A percentile compares a stretch with the other conserved stretches of the same genome.
phyloP scores from a whole-genome alignment of 345 rosid genomes.

The Gossypium australe region DNA sequence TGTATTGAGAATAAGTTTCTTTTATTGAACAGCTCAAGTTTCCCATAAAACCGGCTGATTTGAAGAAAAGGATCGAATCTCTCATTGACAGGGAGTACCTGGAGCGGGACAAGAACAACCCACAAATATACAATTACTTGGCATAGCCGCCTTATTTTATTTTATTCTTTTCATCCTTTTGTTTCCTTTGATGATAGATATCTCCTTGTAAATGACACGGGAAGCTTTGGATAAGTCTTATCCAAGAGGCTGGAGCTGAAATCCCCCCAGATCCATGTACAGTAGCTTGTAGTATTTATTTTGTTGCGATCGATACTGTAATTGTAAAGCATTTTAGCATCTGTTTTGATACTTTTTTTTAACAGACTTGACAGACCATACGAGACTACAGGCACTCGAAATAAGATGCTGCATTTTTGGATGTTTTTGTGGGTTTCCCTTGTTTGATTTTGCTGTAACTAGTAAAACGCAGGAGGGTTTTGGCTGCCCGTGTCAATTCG shows the following conservation, averaged over 20 bases:
- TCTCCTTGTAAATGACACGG: constrained; percentile 21
- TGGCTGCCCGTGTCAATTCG: no score
- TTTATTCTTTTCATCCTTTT: not conserved
- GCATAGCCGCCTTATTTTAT: constrained; percentile 32
- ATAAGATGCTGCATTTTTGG: no score
- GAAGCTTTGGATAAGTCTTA: not conserved
- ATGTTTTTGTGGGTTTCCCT: no score
- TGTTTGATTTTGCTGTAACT: no score
- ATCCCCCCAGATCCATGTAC: constrained; percentile 32
- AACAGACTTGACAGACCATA: not conserved
- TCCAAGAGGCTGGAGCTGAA: not conserved
- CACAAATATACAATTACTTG: constrained; percentile 93
- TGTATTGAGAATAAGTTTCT: constrained; percentile 1
- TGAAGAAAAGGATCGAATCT: constrained; percentile 97
- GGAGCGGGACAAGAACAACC: constrained; percentile 98
- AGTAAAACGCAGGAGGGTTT: no score
- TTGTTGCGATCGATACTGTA: constrained; percentile 22
- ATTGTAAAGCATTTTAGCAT: constrained; percentile 27
- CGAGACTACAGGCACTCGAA: no score
- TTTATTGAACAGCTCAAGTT: constrained; percentile 73
- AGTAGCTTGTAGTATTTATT: constrained; percentile 20
- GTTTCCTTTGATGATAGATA: not conserved
- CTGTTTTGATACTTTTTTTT: not conserved
- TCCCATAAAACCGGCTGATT: constrained; percentile 89
- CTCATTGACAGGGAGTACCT: constrained; percentile 93